phyloP scores from a whole-genome alignment of 495 filamentous ascomycete genomes.

The Barbatosphaeria neglecta region DNA sequence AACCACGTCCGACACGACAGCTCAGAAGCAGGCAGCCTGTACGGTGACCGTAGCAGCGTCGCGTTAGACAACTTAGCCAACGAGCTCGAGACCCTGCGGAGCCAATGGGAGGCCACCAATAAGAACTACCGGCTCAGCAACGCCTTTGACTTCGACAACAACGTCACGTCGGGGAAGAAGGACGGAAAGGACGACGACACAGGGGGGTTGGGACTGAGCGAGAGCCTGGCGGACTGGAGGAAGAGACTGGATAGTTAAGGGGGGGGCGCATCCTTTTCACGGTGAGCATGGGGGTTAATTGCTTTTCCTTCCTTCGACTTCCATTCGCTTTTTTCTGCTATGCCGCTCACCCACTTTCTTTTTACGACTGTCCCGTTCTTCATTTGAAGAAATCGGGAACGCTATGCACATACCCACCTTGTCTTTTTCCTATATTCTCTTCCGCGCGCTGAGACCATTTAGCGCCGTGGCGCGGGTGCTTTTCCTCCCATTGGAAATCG shows the following conservation, averaged over 20 bases:
- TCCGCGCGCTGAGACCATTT: too few relatives aligned
- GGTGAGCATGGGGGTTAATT: too few relatives aligned
- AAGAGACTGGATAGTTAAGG: conserved; percentile 54
- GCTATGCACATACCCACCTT: too few relatives aligned
- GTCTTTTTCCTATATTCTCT: too few relatives aligned
- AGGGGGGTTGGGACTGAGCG: conserved; percentile 44
- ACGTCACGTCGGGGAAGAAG: conserved; percentile 16
- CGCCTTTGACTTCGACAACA: conserved; percentile 72
- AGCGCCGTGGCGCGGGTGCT: too few relatives aligned
- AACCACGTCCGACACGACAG: conserved; percentile 46
- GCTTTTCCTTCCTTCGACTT: too few relatives aligned
- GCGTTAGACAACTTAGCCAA: conserved; percentile 84
- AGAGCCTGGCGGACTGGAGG: conserved; percentile 63
- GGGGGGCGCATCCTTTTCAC: too few relatives aligned
- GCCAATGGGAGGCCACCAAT: conserved; percentile 91
- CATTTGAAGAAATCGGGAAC: too few relatives aligned
- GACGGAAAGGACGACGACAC: conserved; percentile 36
- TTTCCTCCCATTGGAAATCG: too few relatives aligned
- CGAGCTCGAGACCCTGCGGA: conserved; percentile 79
- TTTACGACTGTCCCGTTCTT: too few relatives aligned
- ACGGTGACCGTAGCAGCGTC: conserved; percentile 56
- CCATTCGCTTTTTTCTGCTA: too few relatives aligned
- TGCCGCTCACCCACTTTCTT: too few relatives aligned
- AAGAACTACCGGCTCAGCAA: conserved; percentile 85
- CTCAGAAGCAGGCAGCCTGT: conserved; percentile 41